Evolutionary conservation across 495 filamentous ascomycete genomes (phyloP), one percentile per base, ranked within the genome.

Genomic region (Friedmanniomyces endolithicus): DNA sequence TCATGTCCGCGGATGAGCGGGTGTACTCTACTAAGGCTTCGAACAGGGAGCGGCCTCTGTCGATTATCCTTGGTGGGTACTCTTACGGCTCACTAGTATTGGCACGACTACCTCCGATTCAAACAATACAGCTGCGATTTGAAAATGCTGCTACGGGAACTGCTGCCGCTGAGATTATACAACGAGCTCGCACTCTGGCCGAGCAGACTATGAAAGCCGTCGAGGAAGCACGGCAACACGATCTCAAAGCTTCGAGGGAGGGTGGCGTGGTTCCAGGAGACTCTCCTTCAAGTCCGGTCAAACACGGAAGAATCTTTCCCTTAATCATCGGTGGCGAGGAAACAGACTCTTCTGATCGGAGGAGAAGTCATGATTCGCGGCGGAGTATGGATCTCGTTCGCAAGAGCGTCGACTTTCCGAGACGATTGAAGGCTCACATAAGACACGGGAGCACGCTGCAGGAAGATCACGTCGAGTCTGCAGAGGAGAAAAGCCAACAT

Each of bases 41-140:
- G 2, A 23, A 17, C 29, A 11, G 43, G 24, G 16, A 12, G 53
- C 22, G 34, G 52, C 22, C 41, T 22, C 12, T 56, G 16, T 4
- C 89, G 6, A 64, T 72, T 9, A 43, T 95, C 1, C 65, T 94
- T 4, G 85, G 77, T 1, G 92, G 92, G 39, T 97, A 97, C 67
- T 96, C 90, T 0, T 97, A 95, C 64, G 92, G 92, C 34, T 84
- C 88, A 6, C 72, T 95, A 56, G 79, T 97, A 40, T 79, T 86
- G 11, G 79, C 76, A 3, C 79, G 82, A 58, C 78, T 90, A 6
- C 89, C 88, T 1, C 64, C 73, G 11, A 67, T 83, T 23, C 65
- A 72, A 14, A 68, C 72, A 1, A 77, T 94, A 40, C 58, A 85
- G 2, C 59, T 74, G 0, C 67, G 77, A 4, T 87, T 95, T 58